Base-by-base conservation (phyloP, 2,329 filamentous ascomycete species). In the Fusarium sp. region DNA sequence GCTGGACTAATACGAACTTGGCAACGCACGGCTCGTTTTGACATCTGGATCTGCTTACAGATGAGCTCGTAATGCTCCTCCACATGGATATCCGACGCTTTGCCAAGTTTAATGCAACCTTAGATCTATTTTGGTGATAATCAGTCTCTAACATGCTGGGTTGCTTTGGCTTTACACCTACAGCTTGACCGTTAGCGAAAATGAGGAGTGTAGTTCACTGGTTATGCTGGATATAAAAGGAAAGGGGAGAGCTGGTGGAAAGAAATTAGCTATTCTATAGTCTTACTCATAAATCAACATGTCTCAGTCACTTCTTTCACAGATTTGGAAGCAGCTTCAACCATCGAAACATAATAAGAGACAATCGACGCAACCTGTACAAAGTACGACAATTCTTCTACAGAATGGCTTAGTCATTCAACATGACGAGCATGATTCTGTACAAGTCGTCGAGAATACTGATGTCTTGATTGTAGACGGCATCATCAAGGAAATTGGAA, bases 251-350 rank as follows among this genome's bases (percentile, higher is more conserved):
- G 7, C 13, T 10, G 9, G 6, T 15, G 5, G n/a, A 22, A 15
- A 26, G 3, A 5, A 2, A 28, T 13, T 10, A 16, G 8, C 4
- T 36, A 1, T 36, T 36, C 48, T 28, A 0, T 1, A 7, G n/a
- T 7, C 9, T 51, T 6, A 6, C 12, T 6, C 5, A 15, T 26
- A 20, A 24, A 22, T 5, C 31, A 35, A 24, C 3, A 53, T 53
- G 31, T 16, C 48, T 22, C 31, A 53, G 3, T 36, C 48, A 7
- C 5, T 51, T 51, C 30, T 33, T 50, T 33, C 24, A 22, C 44
- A 47, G 9, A 6, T n/a, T 30, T 16, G 26, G 44, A 30, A 47
- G 44, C 44, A 47, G 15, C 6, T n/a, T 1, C 28, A 31, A 3
- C 28, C 28, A 16, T n/a, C 28, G 1, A 48, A 3, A n/a, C 14